These are phyloP conservation scores for Ogataea degrootiae DNA, from an alignment of 805 yeast species.

Conservation along the genomic window DNA sequence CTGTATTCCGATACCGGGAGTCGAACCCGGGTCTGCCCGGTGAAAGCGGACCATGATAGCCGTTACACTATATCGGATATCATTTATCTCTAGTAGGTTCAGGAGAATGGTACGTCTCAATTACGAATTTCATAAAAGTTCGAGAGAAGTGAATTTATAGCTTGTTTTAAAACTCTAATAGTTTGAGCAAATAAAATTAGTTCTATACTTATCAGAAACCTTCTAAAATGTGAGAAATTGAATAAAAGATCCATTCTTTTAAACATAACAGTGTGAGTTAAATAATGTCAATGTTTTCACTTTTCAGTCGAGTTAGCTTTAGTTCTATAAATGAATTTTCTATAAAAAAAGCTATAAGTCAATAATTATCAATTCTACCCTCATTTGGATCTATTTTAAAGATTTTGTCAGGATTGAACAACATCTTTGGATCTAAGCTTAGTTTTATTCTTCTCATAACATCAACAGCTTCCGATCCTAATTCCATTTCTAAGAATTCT, in stretches of 20 bases:
- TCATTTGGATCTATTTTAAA: slow-evolving; percentile 56
- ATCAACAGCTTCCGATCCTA: slow-evolving; percentile 62
- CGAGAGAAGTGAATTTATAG: no score
- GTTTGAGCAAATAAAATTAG: no score
- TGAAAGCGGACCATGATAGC: slow-evolving; percentile 85
- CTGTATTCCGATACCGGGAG: slow-evolving; percentile 72
- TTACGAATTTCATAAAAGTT: no score
- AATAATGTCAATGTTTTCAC: no score
- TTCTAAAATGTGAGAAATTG: no score
- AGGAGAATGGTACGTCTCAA: no score
- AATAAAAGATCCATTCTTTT: no score
- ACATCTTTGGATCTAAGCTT: slow-evolving; percentile 66
- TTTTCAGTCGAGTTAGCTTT: no score
- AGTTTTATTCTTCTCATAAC: slow-evolving; percentile 68
- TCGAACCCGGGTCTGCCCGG: slow-evolving; percentile 86
- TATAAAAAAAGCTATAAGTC: neutral
- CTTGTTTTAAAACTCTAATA: no score
- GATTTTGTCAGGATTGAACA: slow-evolving; percentile 76
- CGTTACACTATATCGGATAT: slow-evolving; percentile 75
- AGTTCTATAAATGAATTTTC: no score
- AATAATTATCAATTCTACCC: slow-evolving; percentile 9
- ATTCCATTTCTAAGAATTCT: slow-evolving; percentile 51
- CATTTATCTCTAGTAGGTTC: neutral
- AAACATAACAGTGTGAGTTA: no score
- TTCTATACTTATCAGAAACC: no score